Evolutionary conservation across 805 yeast species (phyloP).

Genomic region (Cyberlindnera nakhonratchasimensis): DNA sequence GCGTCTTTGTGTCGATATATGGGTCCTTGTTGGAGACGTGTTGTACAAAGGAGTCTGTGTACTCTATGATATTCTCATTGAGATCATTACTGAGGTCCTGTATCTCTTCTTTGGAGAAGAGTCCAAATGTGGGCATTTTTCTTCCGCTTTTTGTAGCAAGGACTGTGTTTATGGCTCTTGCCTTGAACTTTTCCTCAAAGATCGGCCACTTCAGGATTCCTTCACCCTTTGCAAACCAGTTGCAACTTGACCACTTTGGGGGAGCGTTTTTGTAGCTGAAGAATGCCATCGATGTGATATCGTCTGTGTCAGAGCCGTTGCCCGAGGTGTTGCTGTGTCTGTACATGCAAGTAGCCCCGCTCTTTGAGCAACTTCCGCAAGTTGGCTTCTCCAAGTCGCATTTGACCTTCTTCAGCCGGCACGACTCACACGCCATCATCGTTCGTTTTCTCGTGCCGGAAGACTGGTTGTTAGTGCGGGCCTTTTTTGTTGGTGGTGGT

Average conservation of each 20-base stretch:
- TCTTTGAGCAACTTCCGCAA: conserved; percentile 40
- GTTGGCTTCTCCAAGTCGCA: conserved; percentile 45
- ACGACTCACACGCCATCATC: conserved; percentile 37
- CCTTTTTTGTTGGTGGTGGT: background rate
- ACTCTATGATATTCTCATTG: conserved; percentile 5
- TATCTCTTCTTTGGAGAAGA: conserved; percentile 12
- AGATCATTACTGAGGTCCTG: conserved; percentile 8
- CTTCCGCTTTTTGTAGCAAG: conserved; percentile 10
- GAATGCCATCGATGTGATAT: conserved; percentile 9
- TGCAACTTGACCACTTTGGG: conserved; percentile 22
- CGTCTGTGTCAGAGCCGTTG: conserved; percentile 1
- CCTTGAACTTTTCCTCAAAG: conserved; percentile 13
- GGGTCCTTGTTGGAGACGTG: conserved; percentile 25
- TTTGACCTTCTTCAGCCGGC: conserved; percentile 44
- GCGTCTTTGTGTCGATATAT: conserved; percentile 10
- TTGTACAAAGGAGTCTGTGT: conserved; percentile 15
- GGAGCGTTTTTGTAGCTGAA: conserved; percentile 5
- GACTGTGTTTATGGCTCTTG: conserved; percentile 10
- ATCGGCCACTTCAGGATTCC: conserved; percentile 23
- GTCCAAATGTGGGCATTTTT: conserved; percentile 10
- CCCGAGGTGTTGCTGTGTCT: conserved; percentile 4
- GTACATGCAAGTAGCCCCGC: conserved; percentile 18
- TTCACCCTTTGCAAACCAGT: conserved; percentile 22
- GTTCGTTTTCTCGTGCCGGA: conserved; percentile 16
- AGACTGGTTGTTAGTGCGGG: background rate